Conservation (phyloP, 1,284 basidiomycete species). For the Cutaneotrichosporon spelunceum region DNA sequence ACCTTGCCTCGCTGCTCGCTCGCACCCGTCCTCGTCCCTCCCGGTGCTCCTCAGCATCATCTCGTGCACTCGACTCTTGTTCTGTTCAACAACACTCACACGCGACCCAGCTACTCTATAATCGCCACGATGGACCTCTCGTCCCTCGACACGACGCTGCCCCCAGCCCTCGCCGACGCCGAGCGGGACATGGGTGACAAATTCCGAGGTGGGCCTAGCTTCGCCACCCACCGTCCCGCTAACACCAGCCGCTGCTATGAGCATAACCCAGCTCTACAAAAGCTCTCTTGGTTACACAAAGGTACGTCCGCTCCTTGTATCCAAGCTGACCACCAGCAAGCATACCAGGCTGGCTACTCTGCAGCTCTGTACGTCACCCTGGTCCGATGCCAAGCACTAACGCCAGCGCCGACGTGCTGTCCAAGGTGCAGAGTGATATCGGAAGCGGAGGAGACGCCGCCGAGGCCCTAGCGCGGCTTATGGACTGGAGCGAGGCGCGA, state of each 20-base stretch:
- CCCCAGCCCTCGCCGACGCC: slow-evolving; percentile 48
- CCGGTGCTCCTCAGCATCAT: no score
- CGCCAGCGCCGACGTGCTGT: slow-evolving; percentile 43
- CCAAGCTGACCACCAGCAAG: slow-evolving; percentile 37
- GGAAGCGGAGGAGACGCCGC: slow-evolving; percentile 44
- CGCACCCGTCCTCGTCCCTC: neutral
- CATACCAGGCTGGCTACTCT: slow-evolving; percentile 51
- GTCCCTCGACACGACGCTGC: slow-evolving; percentile 45
- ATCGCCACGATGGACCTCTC: slow-evolving; percentile 46
- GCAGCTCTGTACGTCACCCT: slow-evolving; percentile 45
- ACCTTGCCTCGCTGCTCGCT: neutral
- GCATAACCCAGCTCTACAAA: slow-evolving; percentile 53
- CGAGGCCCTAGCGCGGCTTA: slow-evolving; percentile 46
- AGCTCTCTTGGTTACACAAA: slow-evolving; percentile 49
- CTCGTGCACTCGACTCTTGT: neutral
- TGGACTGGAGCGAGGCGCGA: slow-evolving; percentile 53
- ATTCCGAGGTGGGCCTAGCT: slow-evolving; percentile 48
- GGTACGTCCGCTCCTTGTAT: slow-evolving; percentile 34
- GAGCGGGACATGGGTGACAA: slow-evolving; percentile 53
- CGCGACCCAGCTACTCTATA: no score
- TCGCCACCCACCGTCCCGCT: neutral
- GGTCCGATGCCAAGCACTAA: slow-evolving; percentile 11
- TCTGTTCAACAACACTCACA: neutral
- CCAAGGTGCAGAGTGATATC: slow-evolving; percentile 46
- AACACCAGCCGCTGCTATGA: slow-evolving; percentile 47